A percentile compares a stretch with the other conserved stretches of the same genome.
phyloP scores from a whole-genome alignment of 805 yeast species.

The Barnettozyma wickerhamii region DNA sequence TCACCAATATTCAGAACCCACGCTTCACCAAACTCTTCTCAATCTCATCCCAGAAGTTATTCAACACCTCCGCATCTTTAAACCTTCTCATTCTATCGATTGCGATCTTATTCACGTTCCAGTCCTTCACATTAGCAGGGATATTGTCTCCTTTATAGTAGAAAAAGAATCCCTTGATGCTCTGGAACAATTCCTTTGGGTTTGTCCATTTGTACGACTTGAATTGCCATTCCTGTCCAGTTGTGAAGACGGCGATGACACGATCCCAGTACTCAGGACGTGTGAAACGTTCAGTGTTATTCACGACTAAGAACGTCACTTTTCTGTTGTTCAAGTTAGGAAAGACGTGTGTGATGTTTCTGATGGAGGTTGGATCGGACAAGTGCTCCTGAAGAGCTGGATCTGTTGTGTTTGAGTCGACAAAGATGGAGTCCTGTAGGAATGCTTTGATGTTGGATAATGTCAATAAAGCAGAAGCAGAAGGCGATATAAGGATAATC shows the following conservation, averaged over 20 bases:
- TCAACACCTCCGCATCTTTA: slow-evolving; percentile 83
- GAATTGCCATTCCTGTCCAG: slow-evolving; percentile 98
- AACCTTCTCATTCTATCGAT: slow-evolving; percentile 82
- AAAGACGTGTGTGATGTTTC: slow-evolving; percentile 52
- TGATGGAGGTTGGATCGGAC: slow-evolving; percentile 30
- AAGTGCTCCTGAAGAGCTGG: slow-evolving; percentile 29
- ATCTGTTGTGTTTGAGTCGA: slow-evolving; percentile 44
- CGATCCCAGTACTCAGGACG: slow-evolving; percentile 98
- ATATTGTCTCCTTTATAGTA: slow-evolving; percentile 73
- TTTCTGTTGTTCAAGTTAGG: slow-evolving; percentile 46
- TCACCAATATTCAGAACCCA: slow-evolving; percentile 1
- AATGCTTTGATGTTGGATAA: slow-evolving; percentile 63
- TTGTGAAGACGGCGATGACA: slow-evolving; percentile 91
- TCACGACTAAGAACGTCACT: slow-evolving; percentile 74
- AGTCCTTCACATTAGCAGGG: slow-evolving; percentile 69
- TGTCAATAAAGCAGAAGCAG: slow-evolving; percentile 68
- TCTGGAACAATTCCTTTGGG: slow-evolving; percentile 78
- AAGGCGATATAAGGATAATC: slow-evolving; percentile 71
- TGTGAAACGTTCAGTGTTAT: slow-evolving; percentile 78
- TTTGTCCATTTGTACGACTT: slow-evolving; percentile 77
- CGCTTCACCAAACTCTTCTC: slow-evolving; percentile 43
- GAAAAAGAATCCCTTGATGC: slow-evolving; percentile 77
- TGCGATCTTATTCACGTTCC: slow-evolving; percentile 82
- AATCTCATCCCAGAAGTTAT: slow-evolving; percentile 77
- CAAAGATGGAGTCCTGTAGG: slow-evolving; percentile 66